phyloP scores from a whole-genome alignment of 495 filamentous ascomycete species.

The Opeltia flavorubescens region DNA sequence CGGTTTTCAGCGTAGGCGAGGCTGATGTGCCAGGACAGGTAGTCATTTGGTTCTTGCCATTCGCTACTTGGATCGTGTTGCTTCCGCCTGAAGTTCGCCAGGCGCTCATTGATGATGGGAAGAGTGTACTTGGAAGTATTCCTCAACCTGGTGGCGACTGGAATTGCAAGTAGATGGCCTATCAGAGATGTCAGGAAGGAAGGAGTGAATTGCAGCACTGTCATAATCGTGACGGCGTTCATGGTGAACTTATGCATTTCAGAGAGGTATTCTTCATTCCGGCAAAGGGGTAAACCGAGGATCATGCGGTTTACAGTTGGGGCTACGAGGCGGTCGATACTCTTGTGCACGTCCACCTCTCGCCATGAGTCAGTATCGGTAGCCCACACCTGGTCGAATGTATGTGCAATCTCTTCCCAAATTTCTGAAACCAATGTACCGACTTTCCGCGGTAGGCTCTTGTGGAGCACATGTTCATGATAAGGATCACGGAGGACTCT shows the following conservation, averaged over 20 bases:
- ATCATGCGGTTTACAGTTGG: slow-evolving; percentile 25
- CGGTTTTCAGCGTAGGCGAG: slow-evolving; percentile 13
- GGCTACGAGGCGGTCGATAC: slow-evolving; percentile 20
- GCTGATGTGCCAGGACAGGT: slow-evolving; percentile 17
- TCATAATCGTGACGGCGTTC: background rate
- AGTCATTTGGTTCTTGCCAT: slow-evolving; percentile 18
- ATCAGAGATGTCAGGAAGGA: slow-evolving; percentile 18
- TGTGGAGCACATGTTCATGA: slow-evolving; percentile 17
- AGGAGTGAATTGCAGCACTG: slow-evolving; percentile 10
- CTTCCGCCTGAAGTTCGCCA: slow-evolving; percentile 13
- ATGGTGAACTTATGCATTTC: slow-evolving; percentile 7
- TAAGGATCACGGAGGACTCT: slow-evolving; percentile 15
- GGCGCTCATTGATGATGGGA: slow-evolving; percentile 12
- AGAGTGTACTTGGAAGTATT: slow-evolving; percentile 16
- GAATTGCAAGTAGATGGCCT: slow-evolving; percentile 13
- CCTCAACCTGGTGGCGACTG: background rate
- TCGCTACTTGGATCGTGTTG: slow-evolving; percentile 9
- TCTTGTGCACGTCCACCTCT: slow-evolving; percentile 18
- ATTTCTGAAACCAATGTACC: slow-evolving; percentile 12
- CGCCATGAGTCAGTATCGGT: slow-evolving; percentile 18
- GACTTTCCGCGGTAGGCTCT: slow-evolving; percentile 15
- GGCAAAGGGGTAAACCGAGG: slow-evolving; percentile 25
- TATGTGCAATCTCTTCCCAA: slow-evolving; percentile 18
- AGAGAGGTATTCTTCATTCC: slow-evolving; percentile 17
- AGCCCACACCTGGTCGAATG: slow-evolving; percentile 18